phyloP scores from a whole-genome alignment of 495 filamentous ascomycete species.

The Astrothelium macrocarpum region DNA sequence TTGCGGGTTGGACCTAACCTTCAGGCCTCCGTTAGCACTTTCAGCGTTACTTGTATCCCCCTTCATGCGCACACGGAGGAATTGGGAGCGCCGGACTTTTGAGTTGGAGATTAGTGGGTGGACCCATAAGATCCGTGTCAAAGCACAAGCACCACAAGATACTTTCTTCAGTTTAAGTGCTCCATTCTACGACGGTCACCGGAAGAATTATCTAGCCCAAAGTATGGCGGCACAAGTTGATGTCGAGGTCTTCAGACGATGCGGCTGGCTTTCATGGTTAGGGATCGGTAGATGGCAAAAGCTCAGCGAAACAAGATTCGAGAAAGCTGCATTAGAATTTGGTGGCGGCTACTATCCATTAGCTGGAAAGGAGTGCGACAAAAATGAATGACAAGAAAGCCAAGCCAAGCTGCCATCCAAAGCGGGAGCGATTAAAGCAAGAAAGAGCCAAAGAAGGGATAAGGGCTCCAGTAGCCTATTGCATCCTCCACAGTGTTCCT shows the following conservation, averaged over 20 bases:
- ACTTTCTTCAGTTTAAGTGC: constrained; percentile 34
- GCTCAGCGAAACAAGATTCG: constrained; percentile 25
- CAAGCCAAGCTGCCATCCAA: neutral
- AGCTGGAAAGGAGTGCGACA: constrained; percentile 12
- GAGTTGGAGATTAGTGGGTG: constrained; percentile 25
- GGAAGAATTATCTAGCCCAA: constrained; percentile 33
- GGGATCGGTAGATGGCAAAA: constrained; percentile 29
- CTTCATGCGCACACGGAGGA: constrained; percentile 27
- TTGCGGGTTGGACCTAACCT: constrained; percentile 23
- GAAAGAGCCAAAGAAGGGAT: neutral
- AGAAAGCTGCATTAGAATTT: constrained; percentile 37
- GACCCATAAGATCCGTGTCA: constrained; percentile 28
- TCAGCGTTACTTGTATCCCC: constrained; percentile 23
- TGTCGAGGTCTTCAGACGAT: constrained; percentile 29
- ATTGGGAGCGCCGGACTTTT: constrained; percentile 28
- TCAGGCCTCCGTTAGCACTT: constrained; percentile 29
- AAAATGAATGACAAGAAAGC: neutral
- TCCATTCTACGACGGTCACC: constrained; percentile 35
- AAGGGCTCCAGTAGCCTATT: neutral
- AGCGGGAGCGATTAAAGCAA: neutral
- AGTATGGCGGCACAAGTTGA: constrained; percentile 34
- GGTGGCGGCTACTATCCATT: constrained; percentile 35
- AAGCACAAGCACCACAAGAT: constrained; percentile 28
- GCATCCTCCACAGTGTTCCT: neutral
- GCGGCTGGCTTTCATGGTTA: constrained; percentile 20